phyloP scores from a whole-genome alignment of 768 basidiomycete species.

The Leccinum imitatum region DNA sequence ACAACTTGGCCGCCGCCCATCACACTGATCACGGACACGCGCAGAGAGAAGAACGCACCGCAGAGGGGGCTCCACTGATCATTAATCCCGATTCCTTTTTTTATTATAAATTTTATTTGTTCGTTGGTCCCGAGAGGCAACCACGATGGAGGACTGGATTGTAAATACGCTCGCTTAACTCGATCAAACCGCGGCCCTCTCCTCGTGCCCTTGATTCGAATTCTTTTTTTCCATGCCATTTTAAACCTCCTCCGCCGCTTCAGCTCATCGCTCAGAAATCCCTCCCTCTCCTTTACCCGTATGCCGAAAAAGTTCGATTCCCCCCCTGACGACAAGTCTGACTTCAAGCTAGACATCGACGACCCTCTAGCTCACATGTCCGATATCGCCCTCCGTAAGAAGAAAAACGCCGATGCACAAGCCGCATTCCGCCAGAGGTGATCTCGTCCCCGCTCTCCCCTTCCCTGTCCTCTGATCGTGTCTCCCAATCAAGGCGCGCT shows the following conservation, averaged over 20 bases:
- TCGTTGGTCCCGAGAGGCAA: constrained; percentile 14
- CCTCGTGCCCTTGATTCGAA: constrained; percentile 70
- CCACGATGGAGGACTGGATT: constrained; percentile 34
- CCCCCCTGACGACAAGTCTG: constrained; percentile 37
- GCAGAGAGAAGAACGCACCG: background rate
- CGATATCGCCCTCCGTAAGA: constrained; percentile 74
- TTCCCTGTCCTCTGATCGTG: constrained; percentile 22
- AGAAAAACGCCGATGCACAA: constrained; percentile 89
- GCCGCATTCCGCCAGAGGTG: constrained; percentile 75
- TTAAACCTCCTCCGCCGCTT: constrained; percentile 42
- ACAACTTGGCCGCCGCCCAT: background rate
- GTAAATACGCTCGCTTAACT: constrained; percentile 40
- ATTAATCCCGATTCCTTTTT: background rate
- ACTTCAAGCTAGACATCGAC: constrained; percentile 38
- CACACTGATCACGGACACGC: constrained; percentile 10
- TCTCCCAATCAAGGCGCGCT: constrained; percentile 46
- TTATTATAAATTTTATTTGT: background rate
- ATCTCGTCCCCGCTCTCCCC: constrained; percentile 6
- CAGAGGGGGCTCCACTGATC: background rate
- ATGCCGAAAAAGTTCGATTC: constrained; percentile 36
- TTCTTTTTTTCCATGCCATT: constrained; percentile 65
- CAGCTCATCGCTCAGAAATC: constrained; percentile 13
- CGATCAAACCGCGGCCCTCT: constrained; percentile 42
- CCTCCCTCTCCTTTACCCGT: background rate
- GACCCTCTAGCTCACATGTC: constrained; percentile 45